Evolutionary conservation across 1,284 basidiomycete species (phyloP).

Genomic region (Fistulinella cinereoalba): DNA sequence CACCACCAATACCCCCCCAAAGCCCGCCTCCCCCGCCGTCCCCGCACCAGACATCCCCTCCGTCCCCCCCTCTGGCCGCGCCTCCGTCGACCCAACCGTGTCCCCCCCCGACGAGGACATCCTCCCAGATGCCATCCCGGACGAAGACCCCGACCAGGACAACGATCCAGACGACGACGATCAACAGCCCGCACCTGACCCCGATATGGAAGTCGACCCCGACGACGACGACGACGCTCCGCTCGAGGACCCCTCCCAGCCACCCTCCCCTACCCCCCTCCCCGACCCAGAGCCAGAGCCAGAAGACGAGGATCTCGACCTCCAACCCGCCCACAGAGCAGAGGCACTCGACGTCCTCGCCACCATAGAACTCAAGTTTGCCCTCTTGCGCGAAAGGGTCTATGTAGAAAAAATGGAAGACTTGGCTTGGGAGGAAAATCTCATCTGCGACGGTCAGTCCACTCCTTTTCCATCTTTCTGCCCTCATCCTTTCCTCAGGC

Average conservation of each 20-base stretch:
- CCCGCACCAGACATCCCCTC: constrained; percentile 12
- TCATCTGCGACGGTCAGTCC: constrained; percentile 60
- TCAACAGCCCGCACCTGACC: constrained; percentile 20
- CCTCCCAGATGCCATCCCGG: constrained; percentile 6
- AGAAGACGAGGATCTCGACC: constrained; percentile 52
- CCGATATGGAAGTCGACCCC: constrained; percentile 34
- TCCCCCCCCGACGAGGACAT: constrained; percentile 19
- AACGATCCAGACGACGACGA: constrained; percentile 26
- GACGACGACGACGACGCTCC: constrained; percentile 40
- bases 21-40: constrained; percentile 14
- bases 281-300: constrained; percentile 26
- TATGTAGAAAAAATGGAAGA: constrained; percentile 83
- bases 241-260: constrained; percentile 26
- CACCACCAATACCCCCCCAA: constrained; percentile 17
- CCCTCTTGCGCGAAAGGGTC: constrained; percentile 65
- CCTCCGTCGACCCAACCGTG: constrained; percentile 20
- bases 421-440: constrained; percentile 70
- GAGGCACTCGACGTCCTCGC: constrained; percentile 78
- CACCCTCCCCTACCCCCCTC: constrained; percentile 24
- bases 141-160: constrained; percentile 30
- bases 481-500: constrained; percentile 40
- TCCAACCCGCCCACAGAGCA: constrained; percentile 72
- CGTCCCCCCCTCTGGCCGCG: constrained; percentile 18
- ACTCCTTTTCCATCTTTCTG: not conserved
- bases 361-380: constrained; percentile 76